Conservation (phyloP, 371 early-diverging fungal genomes). For the Phascolomyces articulosus region DNA sequence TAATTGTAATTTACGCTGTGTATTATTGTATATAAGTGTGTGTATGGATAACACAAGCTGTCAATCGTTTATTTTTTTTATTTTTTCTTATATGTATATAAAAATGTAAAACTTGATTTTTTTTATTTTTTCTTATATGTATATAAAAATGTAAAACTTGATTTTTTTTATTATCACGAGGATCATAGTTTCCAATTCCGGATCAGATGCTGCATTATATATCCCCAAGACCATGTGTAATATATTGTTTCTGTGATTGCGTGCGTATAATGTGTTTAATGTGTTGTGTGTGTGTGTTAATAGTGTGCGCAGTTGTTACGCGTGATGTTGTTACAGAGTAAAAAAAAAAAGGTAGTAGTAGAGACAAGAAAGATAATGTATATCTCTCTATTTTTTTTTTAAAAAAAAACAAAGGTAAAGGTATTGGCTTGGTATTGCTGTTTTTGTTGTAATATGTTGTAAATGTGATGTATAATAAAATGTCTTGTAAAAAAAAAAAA, state of each 20-base stretch:
- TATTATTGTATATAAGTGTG: neutral
- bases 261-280: too few relatives aligned
- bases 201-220: slow-evolving; percentile 1
- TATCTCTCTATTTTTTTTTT: too few relatives aligned
- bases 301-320: neutral
- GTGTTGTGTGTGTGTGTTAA: too few relatives aligned
- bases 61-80: neutral
- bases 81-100: too few relatives aligned
- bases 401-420: too few relatives aligned
- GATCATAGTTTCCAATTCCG: neutral
- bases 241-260: too few relatives aligned
- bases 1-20: neutral
- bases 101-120: neutral
- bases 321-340: neutral
- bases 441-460: too few relatives aligned
- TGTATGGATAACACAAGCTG: neutral
- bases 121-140: too few relatives aligned
- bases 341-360: neutral
- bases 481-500: too few relatives aligned
- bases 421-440: neutral
- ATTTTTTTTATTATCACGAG: neutral
- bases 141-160: neutral
- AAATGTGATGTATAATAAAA: too few relatives aligned
- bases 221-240: neutral
- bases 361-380: neutral